Base-by-base conservation (phyloP, 495 filamentous ascomycete genomes). In the Penicillium longicatenatum region DNA sequence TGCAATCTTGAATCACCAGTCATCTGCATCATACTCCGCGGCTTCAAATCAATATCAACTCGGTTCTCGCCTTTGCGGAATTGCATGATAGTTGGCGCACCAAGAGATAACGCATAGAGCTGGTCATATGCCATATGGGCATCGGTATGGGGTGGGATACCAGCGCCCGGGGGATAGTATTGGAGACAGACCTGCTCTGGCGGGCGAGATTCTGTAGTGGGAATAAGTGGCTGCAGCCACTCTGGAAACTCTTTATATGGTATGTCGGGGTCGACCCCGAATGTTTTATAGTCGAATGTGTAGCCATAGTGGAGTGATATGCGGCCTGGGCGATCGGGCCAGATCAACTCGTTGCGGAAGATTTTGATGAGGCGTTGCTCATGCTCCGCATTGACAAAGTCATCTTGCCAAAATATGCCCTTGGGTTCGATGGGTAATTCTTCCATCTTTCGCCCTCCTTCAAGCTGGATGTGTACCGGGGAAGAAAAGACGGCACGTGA, bases 171-270 rank as follows among this genome's bases (percentile, higher is more conserved):
- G 21, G 74, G 72, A 58, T 76, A 76, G 45, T 70, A 76, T 62
- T 76, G 74, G 53, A 76, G 59, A 61, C 74, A 75, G 54, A 76
- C 74, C 58, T 76, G 74, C 35, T 76, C 74, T 19, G 74, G 74
- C 5, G 69, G 67, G 8, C 74, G 70, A 9, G 51, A 14, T 48
- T 76, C 74, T 11, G 70, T 73, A 0, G 60, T 67, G 0, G 74
- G 74, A 26, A 76, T 71, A 0, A 76, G 66, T 11, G 74, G 70
- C 20, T 66, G 56, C 1, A 76, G 62, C 74, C 74, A 76, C 12
- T 59, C 63, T 0, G 74, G 74, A n/a, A 76, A 76, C 29, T 70
- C 65, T 54, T 72, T 73, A 57, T 69, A 75, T 0, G 70, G 72
- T 19, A 76, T 71, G 1, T 71, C 69, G 0, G 68, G 72, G 44